Base-by-base conservation (phyloP, 2,329 filamentous ascomycete genomes). In the Aspergillus luchuensis region DNA sequence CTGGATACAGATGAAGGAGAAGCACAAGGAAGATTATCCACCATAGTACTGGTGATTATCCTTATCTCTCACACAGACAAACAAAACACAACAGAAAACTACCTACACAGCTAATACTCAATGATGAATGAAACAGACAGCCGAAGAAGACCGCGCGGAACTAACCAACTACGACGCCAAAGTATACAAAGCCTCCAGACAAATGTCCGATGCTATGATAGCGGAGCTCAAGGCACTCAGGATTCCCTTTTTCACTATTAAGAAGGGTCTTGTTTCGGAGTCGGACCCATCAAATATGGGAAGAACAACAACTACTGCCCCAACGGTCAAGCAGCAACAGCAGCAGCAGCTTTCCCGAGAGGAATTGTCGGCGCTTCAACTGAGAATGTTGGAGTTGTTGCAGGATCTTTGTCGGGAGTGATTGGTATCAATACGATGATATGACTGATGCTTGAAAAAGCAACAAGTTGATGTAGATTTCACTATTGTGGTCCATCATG, bases 191-290 rank as follows among this genome's bases (percentile, higher is more conserved):
- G 87, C 86, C 2, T 82, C 84, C 54, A 74, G 75, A 43, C 78
- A 84, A 10, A 89, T 90, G 87, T 80, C 83, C 0, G 78, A 80
- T n/a, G 82, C 82, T 13, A 84, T 89, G 73, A 79, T 78, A 6
- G 72, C 74, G 1, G 84, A 86, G 64, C 72, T 90, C 50, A 84
- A 84, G 59, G 76, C 73, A 7, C 71, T 89, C 33, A 85, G 83
- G 8, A 81, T 89, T 38, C 86, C 86, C 0, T 88, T 89, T 69
- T 89, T 87, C 67, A 82, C 81, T 5, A 82, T 84, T 28, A 78
- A 75, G 79, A 10, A 67, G 83, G 36, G 73, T 85, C 17, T 65
- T 68, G 71, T 73, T 48, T 52, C 45, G 49, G 57, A 54, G 49
- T 36, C 56, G 15, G 33, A 36, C 1, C 33, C 33, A 1, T 15